Evolutionary conservation across 1,139 yeast species (phyloP), one percentile per base, ranked within the genome.

Genomic region (Saccharomyces uvarum): DNA sequence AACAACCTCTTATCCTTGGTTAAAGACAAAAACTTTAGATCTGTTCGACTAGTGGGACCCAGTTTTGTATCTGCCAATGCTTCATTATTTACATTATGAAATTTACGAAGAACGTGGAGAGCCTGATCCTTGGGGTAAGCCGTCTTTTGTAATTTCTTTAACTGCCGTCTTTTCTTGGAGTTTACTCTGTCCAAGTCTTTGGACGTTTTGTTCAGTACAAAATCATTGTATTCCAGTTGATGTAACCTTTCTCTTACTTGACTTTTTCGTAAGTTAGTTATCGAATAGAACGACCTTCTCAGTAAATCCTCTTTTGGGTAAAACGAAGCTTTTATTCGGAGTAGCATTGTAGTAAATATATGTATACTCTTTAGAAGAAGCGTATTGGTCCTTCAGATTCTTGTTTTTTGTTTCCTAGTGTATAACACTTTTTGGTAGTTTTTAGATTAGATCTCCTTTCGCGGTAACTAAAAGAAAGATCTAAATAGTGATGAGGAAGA

Each of bases 1-100:
- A 80, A 62, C 51, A 84, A 67, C 51, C 78, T 69, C 51, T 73
- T 70, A 61, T 82, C 81, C 6, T 56, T 63, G 4, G 66, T 63
- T 19, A 54, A 46, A 3, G 62, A 59, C 53, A 76, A 67, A 31
- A 71, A 66, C 19, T 62, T 57, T 14, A 71, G 49, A 60, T 72
- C 75, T 2, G 67, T 63, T 28, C 66, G 60, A 47, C 70, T 67
- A 2, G 66, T 60, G 0, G 76, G 75, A 0, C 77, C 77, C 4
- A 73, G 52, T 3, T 63, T 58, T 4, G 63, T 51, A 53, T 58
- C 53, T 21, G 60, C 52, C 11, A 72, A 53, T 28, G 67, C 67
- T 19, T 64, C 64, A 1, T 47, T 27, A 41, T 64, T 61, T 2
- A 66, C 55, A 14, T 56, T 51, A 2, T 55, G 56, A 41, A 65